Conservation (phyloP, 164 flowering plant genomes). For the Magnolia officinalis region DNA sequence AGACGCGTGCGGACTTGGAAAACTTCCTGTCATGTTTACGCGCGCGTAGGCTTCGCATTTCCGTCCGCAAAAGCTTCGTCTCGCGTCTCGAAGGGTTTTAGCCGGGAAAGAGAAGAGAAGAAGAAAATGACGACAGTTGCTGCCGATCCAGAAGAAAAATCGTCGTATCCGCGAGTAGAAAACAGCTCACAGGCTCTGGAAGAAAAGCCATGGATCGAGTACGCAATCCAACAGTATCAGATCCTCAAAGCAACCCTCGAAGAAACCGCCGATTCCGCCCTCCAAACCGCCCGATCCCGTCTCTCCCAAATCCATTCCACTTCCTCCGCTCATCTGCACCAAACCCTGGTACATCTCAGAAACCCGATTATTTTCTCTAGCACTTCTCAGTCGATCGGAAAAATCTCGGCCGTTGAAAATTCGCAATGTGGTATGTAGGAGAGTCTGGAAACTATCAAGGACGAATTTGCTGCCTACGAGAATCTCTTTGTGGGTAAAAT, state of each 20-base stretch:
- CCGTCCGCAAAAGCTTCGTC: background rate
- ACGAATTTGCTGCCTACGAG: conserved; percentile 54
- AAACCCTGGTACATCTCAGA: conserved; percentile 43
- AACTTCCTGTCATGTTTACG: too few relatives aligned
- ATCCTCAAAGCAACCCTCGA: conserved; percentile 36
- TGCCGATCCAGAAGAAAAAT: conserved; percentile 11
- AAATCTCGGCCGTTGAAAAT: background rate
- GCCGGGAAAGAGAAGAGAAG: background rate
- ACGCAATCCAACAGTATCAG: conserved; percentile 60
- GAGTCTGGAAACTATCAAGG: conserved; percentile 46
- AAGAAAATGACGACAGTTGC: conserved; percentile 8
- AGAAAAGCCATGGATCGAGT: conserved; percentile 54
- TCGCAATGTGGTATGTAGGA: conserved; percentile 32
- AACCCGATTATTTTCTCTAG: background rate
- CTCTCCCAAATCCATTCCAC: conserved; percentile 57
- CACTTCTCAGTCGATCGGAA: background rate
- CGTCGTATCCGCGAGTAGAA: background rate
- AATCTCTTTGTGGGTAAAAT: conserved; percentile 50
- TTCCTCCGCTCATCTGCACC: conserved; percentile 61
- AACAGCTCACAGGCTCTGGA: conserved; percentile 10
- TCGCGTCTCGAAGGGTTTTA: background rate
- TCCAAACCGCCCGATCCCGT: conserved; percentile 47
- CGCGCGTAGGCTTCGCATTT: too few relatives aligned
- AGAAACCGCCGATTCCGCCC: conserved; percentile 45
- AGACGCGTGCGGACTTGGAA: too few relatives aligned